phyloP scores from a whole-genome alignment of 23 red algal genomes.

The Porphyridium purpureum region DNA sequence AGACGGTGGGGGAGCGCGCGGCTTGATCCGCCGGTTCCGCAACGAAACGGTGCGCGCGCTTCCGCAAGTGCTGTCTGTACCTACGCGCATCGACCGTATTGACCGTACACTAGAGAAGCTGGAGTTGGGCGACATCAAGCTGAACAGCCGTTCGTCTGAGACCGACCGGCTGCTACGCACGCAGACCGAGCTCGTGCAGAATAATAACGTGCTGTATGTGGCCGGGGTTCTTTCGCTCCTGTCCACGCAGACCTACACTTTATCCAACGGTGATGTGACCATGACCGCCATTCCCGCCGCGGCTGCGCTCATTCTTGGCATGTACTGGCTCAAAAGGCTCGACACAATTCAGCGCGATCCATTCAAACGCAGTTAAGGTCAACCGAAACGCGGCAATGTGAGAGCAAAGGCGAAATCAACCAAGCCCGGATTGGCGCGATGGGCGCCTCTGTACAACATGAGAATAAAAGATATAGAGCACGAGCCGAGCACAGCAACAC shows the following conservation, averaged over 20 bases:
- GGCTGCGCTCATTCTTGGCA: too few species aligned
- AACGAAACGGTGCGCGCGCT: constrained; percentile 10
- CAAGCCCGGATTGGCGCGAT: too few species aligned
- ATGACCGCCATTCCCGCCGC: too few species aligned
- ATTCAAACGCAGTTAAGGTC: too few species aligned
- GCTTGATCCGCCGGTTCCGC: constrained; percentile 12
- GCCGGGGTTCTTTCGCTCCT: constrained; percentile 16
- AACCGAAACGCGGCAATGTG: too few species aligned
- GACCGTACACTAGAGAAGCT: constrained; percentile 42
- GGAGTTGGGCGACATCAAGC: constrained; percentile 48
- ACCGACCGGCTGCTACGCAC: constrained; percentile 58
- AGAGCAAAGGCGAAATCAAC: too few species aligned
- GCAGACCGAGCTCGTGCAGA: constrained; percentile 34
- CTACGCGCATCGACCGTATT: constrained; percentile 40
- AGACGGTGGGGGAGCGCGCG: constrained; percentile 6
- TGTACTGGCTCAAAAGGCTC: too few species aligned
- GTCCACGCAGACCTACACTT: constrained; percentile 27
- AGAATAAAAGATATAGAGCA: too few species aligned
- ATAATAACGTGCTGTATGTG: constrained; percentile 31
- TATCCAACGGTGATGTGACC: too few species aligned
- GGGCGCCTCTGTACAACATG: too few species aligned
- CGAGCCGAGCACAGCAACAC: too few species aligned
- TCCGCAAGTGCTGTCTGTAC: constrained; percentile 21
- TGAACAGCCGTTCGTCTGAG: constrained; percentile 41
- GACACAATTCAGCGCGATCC: too few species aligned